Conservation (phyloP, 2,329 filamentous ascomycete genomes). For the Sphaceloma murrayae region DNA sequence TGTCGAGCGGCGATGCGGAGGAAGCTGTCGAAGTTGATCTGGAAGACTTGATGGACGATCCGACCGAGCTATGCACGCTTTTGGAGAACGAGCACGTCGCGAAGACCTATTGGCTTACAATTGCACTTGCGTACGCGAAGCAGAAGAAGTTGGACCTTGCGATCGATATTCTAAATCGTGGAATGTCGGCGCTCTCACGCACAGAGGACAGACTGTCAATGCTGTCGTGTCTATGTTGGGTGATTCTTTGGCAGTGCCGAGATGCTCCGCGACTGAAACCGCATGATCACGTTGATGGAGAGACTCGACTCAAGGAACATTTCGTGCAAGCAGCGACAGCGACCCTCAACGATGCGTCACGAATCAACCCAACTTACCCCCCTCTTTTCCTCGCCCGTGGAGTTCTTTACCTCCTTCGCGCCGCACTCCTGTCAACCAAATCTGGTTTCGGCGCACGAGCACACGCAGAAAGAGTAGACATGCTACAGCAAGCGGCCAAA, state of each 20-base stretch:
- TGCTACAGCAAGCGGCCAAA: conserved; percentile 75
- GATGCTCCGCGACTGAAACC: conserved; percentile 60
- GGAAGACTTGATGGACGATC: conserved; percentile 82
- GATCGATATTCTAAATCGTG: conserved; percentile 61
- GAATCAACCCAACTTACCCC: conserved; percentile 84
- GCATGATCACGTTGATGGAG: conserved; percentile 49
- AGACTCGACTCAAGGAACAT: conserved; percentile 83
- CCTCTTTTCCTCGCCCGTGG: conserved; percentile 86
- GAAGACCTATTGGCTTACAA: conserved; percentile 95
- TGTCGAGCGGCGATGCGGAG: conserved; percentile 52
- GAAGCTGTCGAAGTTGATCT: conserved; percentile 85
- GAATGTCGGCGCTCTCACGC: conserved; percentile 58
- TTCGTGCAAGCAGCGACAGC: conserved; percentile 86
- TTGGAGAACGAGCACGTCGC: conserved; percentile 89
- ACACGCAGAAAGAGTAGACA: conserved; percentile 61
- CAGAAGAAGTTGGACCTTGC: conserved; percentile 84
- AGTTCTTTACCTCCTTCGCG: conserved; percentile 76
- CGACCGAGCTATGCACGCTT: conserved; percentile 86
- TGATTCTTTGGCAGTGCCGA: conserved; percentile 81
- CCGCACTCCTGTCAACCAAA: conserved; percentile 73
- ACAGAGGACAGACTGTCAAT: conserved; percentile 78
- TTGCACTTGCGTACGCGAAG: conserved; percentile 92
- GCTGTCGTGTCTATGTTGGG: conserved; percentile 77
- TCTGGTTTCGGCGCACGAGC: conserved; percentile 54
- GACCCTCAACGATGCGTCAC: conserved; percentile 87